phyloP scores from a whole-genome alignment of 805 yeast genomes.

The Spathaspora gorwiae region DNA sequence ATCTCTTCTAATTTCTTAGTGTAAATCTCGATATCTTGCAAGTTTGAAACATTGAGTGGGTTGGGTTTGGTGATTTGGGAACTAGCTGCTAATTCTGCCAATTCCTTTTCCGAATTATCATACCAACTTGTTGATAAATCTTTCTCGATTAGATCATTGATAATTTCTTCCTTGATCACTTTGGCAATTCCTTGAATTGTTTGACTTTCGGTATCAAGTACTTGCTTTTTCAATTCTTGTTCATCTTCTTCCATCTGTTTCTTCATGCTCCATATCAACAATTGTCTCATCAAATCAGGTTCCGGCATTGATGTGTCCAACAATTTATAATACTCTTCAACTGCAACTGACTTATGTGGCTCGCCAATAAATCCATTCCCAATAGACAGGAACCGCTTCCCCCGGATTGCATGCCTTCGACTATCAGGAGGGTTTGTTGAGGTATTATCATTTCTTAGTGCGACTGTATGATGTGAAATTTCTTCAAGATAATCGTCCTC shows the following conservation, averaged over 20 bases:
- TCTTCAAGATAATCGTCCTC: background rate
- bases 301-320: conserved; percentile 61
- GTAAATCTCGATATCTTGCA: conserved; percentile 43
- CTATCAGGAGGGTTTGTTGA: conserved; percentile 9
- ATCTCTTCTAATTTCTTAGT: conserved; percentile 41
- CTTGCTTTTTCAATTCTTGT: conserved; percentile 9
- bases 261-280: conserved; percentile 64
- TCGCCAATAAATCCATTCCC: conserved; percentile 68
- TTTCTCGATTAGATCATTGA: conserved; percentile 56
- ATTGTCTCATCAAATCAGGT: conserved; percentile 67
- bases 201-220: conserved; percentile 11
- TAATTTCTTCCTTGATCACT: conserved; percentile 59
- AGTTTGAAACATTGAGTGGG: conserved; percentile 53
- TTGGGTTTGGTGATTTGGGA: conserved; percentile 46
- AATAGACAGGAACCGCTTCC: conserved; percentile 67
- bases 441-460: background rate
- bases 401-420: conserved; percentile 54
- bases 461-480: background rate
- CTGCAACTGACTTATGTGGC: conserved; percentile 61
- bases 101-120: conserved; percentile 29
- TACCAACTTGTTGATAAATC: conserved; percentile 68
- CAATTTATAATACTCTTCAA: conserved; percentile 54
- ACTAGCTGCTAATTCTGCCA: conserved; percentile 10
- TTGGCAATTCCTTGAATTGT: conserved; percentile 40
- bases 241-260: conserved; percentile 38